These are phyloP conservation scores for Russula griseocarnosa DNA, from an alignment of 768 basidiomycete species.

Conservation along the genomic window DNA sequence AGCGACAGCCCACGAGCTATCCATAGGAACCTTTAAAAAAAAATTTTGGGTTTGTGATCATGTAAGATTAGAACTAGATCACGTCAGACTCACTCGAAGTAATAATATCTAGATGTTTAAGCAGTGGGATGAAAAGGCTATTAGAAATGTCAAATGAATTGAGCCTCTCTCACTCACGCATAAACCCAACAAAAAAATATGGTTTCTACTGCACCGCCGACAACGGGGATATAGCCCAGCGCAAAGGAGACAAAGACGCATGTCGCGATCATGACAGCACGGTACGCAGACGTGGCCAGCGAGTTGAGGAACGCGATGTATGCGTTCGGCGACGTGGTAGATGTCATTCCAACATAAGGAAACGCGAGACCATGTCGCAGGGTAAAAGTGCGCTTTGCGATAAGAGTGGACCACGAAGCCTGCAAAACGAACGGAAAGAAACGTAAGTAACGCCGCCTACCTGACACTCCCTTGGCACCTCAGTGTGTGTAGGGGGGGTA, in stretches of 20 bases:
- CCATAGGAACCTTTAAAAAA: slow-evolving; percentile 62
- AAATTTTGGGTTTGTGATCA: slow-evolving; percentile 5
- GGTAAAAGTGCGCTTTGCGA: slow-evolving; percentile 69
- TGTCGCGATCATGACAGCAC: slow-evolving; percentile 76
- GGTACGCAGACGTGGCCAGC: slow-evolving; percentile 76
- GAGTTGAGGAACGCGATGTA: slow-evolving; percentile 70
- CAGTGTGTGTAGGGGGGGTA: no score
- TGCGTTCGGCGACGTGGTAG: slow-evolving; percentile 48
- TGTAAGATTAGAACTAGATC: background rate
- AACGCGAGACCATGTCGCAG: slow-evolving; percentile 55
- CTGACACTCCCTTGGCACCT: no score
- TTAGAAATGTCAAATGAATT: background rate
- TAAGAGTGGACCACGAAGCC: slow-evolving; percentile 72
- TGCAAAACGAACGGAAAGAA: slow-evolving; percentile 34
- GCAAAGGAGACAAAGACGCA: slow-evolving; percentile 66
- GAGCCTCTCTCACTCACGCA: slow-evolving; percentile 49
- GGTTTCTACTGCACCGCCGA: slow-evolving; percentile 60
- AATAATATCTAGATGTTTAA: slow-evolving; percentile 62
- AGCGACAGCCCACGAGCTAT: slow-evolving; percentile 68
- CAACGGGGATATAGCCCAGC: slow-evolving; percentile 54
- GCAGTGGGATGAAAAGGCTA: slow-evolving; percentile 4
- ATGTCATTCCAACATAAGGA: slow-evolving; percentile 42
- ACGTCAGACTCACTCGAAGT: slow-evolving; percentile 64
- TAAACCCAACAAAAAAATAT: slow-evolving; percentile 83
- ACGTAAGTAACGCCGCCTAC: background rate